Conservation (phyloP, 352 stramenopile species). For the Elongisporangium prolatum region DNA sequence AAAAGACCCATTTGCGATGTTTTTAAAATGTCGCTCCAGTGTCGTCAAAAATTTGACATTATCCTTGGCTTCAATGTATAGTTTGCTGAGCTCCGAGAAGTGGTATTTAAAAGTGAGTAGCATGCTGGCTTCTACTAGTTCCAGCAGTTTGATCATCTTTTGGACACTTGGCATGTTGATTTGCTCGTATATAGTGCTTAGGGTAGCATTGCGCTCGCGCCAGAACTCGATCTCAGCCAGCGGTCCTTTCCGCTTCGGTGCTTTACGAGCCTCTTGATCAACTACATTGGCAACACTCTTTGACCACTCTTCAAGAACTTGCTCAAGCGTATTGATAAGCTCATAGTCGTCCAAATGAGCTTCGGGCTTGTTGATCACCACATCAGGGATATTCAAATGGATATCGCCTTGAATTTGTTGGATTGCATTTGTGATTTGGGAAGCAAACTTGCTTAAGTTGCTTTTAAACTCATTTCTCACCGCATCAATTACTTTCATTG, state of each 20-base stretch:
- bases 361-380: conserved; percentile 87
- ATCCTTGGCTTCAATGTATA: conserved; percentile 95
- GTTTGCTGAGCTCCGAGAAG: conserved; percentile 92
- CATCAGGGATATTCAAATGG: conserved; percentile 89
- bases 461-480: conserved; percentile 87
- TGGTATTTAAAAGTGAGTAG: conserved; percentile 93
- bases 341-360: conserved; percentile 83
- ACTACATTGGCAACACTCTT: conserved; percentile 88
- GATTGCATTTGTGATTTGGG: conserved; percentile 90
- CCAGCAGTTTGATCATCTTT: conserved; percentile 92
- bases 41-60: conserved; percentile 97
- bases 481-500: conserved; percentile 77
- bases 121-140: conserved; percentile 88
- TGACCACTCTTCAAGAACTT: conserved; percentile 91
- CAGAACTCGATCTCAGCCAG: conserved; percentile 96
- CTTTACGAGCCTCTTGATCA: conserved; percentile 87
- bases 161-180: conserved; percentile 95
- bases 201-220: conserved; percentile 90
- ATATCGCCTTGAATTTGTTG: conserved; percentile 94
- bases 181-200: conserved; percentile 95
- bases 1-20: conserved; percentile 89
- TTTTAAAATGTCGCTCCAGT: conserved; percentile 96
- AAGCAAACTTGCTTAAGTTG: conserved; percentile 91
- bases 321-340: conserved; percentile 86
- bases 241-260: conserved; percentile 84